Base-by-base conservation (phyloP, 202 grass and related monocot species). In the Elaeis oleifera region DNA sequence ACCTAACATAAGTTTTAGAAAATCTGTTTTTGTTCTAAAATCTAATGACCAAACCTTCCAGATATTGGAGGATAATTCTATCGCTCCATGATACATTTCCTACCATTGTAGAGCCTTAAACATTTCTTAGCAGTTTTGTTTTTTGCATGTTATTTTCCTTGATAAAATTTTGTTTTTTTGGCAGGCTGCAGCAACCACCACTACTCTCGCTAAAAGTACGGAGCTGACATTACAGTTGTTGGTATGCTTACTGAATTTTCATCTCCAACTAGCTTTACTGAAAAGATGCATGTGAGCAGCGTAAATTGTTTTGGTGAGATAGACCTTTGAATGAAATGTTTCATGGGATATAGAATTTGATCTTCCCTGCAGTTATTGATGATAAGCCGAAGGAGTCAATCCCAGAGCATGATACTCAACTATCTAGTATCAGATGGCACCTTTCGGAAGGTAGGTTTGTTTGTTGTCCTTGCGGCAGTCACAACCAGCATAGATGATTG, bases 341-440 rank as follows among this genome's bases (percentile, higher is more conserved):
- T 18, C 18, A 51, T 24, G 16, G 31, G 23, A 3, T 59, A 16
- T 51, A 51, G 9, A 68, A 57, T 58, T 20, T 68, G 16, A 21
- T 67, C 16, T 71, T 75, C 13, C 49, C 62, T 86, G 21, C 52
- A 99, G 94, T 99, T 67, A 92, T 99, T 65, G 94, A 99, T 58
- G 82, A 92, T 71, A 97, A 90, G 56, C 80, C 88, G 1, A 97
- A 97, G 64, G 92, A 92, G 61, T 81, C 75, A 2, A 59, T 99
- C 44, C 94, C 85, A 50, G 88, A 89, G 62, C 94, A 99, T 66
- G 94, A 92, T 73, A 63, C 88, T 60, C 94, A 89, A 67, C 66
- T 99, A 74, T 99, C 88, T 56, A 89, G 88, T 76, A 92, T 99
- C 59, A 69, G 94, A 82, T 92, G 88, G 88, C 85, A 99, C 56